phyloP scores from a whole-genome alignment of 1,284 basidiomycete genomes.

The Athelia psychrophila region DNA sequence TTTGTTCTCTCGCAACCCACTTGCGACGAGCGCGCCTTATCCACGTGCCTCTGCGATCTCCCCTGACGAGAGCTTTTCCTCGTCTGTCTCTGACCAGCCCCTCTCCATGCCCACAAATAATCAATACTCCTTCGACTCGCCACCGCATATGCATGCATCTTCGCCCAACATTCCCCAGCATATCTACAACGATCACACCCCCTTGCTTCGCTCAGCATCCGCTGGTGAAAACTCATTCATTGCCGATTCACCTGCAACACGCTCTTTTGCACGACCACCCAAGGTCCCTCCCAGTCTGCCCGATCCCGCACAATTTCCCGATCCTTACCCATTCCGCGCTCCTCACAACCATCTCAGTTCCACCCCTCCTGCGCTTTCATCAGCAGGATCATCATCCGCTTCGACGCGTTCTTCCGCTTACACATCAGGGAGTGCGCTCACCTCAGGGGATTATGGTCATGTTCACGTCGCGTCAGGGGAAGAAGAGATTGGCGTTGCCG shows the following conservation, averaged over 20 bases:
- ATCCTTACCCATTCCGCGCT: constrained; percentile 48
- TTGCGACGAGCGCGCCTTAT: constrained; percentile 27
- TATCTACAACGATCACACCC: neutral
- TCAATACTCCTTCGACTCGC: constrained; percentile 1
- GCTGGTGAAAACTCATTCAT: constrained; percentile 36
- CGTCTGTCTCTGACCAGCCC: neutral
- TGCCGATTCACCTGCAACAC: constrained; percentile 34
- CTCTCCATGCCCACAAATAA: neutral
- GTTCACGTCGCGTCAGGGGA: constrained; percentile 60
- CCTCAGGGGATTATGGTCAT: constrained; percentile 58
- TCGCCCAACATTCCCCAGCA: neutral
- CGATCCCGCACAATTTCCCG: constrained; percentile 61
- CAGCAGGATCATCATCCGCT: constrained; percentile 60
- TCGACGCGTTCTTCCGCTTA: constrained; percentile 78
- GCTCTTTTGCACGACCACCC: constrained; percentile 42
- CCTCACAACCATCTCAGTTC: constrained; percentile 42
- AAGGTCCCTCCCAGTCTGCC: constrained; percentile 44
- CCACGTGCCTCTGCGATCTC: constrained; percentile 17
- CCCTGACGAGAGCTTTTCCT: constrained; percentile 14
- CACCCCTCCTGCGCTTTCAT: constrained; percentile 55
- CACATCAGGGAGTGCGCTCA: constrained; percentile 59
- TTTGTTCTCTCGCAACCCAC: constrained; percentile 25
- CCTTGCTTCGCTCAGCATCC: constrained; percentile 28
- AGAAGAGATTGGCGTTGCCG: constrained; percentile 46
- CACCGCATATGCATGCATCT: neutral